Conservation (phyloP, 768 basidiomycete species). For the Suillus paluster region DNA sequence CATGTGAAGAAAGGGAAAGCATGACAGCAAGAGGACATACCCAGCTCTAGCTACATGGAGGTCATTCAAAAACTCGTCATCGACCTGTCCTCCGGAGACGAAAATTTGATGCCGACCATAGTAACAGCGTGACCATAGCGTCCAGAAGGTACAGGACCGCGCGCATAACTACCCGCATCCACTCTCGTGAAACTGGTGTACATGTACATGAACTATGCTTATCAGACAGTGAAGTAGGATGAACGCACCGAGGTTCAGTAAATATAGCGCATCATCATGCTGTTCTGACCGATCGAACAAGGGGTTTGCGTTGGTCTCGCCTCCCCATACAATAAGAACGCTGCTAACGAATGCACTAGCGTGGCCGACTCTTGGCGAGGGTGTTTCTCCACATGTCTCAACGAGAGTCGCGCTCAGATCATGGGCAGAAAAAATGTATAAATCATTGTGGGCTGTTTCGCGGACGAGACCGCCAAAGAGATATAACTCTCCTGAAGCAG, state of each 20-base stretch:
- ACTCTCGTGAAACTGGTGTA: slow-evolving; percentile 91
- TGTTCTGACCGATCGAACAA: slow-evolving; percentile 65
- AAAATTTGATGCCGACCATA: slow-evolving; percentile 92
- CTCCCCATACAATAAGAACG: slow-evolving; percentile 97
- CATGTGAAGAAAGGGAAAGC: too few relatives aligned
- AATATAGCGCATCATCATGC: slow-evolving; percentile 92
- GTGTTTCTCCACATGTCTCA: slow-evolving; percentile 88
- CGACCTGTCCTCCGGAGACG: slow-evolving; percentile 95
- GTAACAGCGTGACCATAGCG: slow-evolving; percentile 96
- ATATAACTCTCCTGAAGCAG: slow-evolving; percentile 84
- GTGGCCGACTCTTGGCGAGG: slow-evolving; percentile 93
- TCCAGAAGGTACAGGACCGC: slow-evolving; percentile 79
- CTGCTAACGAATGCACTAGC: slow-evolving; percentile 94
- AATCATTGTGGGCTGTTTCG: slow-evolving; percentile 87
- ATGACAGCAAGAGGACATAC: too few relatives aligned
- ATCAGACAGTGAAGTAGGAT: background rate
- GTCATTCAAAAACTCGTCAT: slow-evolving; percentile 93
- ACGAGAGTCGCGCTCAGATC: slow-evolving; percentile 81
- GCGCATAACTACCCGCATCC: slow-evolving; percentile 84
- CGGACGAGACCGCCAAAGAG: slow-evolving; percentile 96
- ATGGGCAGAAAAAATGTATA: slow-evolving; percentile 85
- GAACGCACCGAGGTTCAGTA: slow-evolving; percentile 87
- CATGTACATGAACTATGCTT: slow-evolving; percentile 2
- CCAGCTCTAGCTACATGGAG: too few relatives aligned
- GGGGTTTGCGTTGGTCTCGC: slow-evolving; percentile 86